Evolutionary conservation across 2,329 filamentous ascomycete species (phyloP), one percentile per base, ranked within the genome.

Genomic region (Aureobasidium uvarum): DNA sequence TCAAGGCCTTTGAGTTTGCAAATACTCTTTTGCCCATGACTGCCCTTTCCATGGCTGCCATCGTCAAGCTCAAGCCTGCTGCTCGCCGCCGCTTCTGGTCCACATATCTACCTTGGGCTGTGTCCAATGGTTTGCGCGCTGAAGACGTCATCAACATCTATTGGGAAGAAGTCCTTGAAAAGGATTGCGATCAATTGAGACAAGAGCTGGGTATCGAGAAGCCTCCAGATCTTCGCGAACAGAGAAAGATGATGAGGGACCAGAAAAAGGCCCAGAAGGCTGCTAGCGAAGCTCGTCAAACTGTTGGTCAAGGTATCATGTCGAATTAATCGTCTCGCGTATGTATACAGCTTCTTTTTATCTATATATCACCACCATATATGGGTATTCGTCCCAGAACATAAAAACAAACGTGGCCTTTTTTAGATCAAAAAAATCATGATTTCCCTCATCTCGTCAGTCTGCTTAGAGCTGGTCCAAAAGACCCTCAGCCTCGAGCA

Each of bases 21-120:
- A 99, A 98, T 74, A 98, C 93, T 1, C 79, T 96, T 39, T 80
- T 99, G 64, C 95, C 95, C 0, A 99, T 99, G 95, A 96, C 95
- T 10, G 95, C 91, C 0, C 77, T 99, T 69, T 92, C 89, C 73
- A 82, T 96, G 62, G 86, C 93, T 66, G 92, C 93, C 2, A 81
- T 86, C 14, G 76, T 86, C 41, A 82, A 85, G 41, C 75, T 91
- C 73, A 90, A 89, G 74, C 81, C 81, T 36, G 81, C 80, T 16
- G 87, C 90, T 72, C 80, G 85, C 75, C 78, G 82, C 71, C 79
- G 89, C 65, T 95, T 98, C 73, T 89, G 84, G 73, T 77, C 79
- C 5, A 87, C 86, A 1, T 96, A 97, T 77, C 80, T 94, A 62
- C 95, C 95, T 0, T 99, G 95, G 95, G 95, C 95, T 41, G 77